Evolutionary conservation across 768 basidiomycete species (phyloP).

Genomic region (Cystobasidium onofrii): DNA sequence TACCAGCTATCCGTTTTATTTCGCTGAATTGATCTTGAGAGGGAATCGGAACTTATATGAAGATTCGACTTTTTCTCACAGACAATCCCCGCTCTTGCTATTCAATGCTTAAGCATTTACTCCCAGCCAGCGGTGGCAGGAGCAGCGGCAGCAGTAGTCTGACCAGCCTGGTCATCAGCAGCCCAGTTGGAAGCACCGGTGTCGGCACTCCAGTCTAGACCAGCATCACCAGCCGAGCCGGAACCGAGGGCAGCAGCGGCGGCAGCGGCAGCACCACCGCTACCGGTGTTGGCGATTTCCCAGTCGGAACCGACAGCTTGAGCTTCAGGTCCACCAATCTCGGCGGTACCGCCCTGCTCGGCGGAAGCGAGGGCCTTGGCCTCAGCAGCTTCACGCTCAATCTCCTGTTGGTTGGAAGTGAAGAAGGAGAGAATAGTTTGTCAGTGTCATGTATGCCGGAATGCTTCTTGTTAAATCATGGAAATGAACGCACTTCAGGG

Average conservation of each 20-base stretch:
- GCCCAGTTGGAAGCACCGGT: constrained; percentile 31
- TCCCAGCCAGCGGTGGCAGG: constrained; percentile 27
- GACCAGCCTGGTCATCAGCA: constrained; percentile 27
- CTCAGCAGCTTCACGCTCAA: constrained; percentile 73
- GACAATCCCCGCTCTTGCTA: too few species aligned
- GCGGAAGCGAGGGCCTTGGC: constrained; percentile 81
- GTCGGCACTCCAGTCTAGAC: constrained; percentile 34
- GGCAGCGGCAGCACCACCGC: constrained; percentile 23
- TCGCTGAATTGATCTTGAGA: not conserved
- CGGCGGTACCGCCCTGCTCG: constrained; percentile 57
- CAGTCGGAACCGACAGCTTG: constrained; percentile 49
- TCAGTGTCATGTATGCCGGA: constrained; percentile 19
- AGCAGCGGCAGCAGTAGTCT: not conserved
- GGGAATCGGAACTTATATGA: too few species aligned
- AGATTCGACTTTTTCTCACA: too few species aligned
- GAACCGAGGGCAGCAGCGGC: constrained; percentile 20
- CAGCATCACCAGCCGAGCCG: constrained; percentile 26
- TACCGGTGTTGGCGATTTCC: constrained; percentile 34
- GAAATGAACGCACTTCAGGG: not conserved
- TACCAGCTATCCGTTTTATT: constrained; percentile 5
- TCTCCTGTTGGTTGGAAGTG: constrained; percentile 97
- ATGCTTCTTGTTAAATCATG: not conserved
- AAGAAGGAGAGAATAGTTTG: constrained; percentile 82
- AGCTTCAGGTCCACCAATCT: constrained; percentile 51
- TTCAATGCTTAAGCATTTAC: not conserved